Evolutionary conservation across 345 rosid genomes (phyloP), one percentile per base, ranked within the genome.

Genomic region (Salix dunnii): DNA sequence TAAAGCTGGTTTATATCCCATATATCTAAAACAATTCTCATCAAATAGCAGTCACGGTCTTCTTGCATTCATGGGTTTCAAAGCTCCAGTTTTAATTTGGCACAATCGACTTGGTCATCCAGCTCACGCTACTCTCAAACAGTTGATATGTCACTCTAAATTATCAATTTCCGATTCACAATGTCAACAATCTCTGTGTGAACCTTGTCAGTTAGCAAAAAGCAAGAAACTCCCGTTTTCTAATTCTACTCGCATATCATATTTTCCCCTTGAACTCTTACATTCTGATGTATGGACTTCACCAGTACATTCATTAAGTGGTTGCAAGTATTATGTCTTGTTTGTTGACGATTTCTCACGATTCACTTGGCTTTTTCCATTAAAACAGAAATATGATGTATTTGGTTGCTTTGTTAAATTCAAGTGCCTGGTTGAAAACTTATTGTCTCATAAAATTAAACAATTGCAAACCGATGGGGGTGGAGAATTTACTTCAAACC

Each of bases 91-190:
- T 6, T 20, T 0, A 51, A 7, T 51, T 20, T 51, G 23, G 58
- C 10, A 51, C 2, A 51, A 51, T 2, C 3, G 1, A 2, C 58
- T 51, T 0, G 10, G 9, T 6, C 18, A 4, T 49, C 2, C n/a
- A 33, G 2, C 35, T 33, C 3, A 33, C 5, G 1, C 5, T 0
- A 33, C 6, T 5, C 2, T 33, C 35, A 33, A 49, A 18, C 21
- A 17, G 1, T 1, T 49, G 2, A 4, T 18, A 49, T 0, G 1
- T 18, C n/a, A 49, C 1, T 49, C n/a, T 49, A 0, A 49, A 0
- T 18, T 49, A 1, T 49, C 2, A 5, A 2, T 49, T 6, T 49
- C 0, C 5, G 8, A 7, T 6, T 18, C 8, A 49, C 3, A 18
- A 17, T 0, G 2, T 4, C 2, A 49, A 49, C 7, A 49, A 5